These are phyloP conservation scores for Laburnicola sp. DNA, from an alignment of 2,329 filamentous ascomycete species.

Conservation along the genomic window DNA sequence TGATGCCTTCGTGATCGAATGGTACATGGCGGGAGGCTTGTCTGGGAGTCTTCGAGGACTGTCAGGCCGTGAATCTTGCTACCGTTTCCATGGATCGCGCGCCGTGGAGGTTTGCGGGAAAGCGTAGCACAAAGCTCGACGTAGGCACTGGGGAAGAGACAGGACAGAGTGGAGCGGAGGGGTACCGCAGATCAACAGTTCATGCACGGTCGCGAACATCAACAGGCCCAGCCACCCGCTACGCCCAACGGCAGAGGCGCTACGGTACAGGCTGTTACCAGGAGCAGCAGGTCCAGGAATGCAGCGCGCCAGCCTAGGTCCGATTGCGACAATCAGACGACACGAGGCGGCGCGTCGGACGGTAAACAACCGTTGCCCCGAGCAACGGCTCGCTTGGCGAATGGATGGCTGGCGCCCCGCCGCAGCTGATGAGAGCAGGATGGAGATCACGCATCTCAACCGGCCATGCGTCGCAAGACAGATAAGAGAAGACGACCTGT, in stretches of 20 bases:
- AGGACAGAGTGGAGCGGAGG: slow-evolving; percentile 10
- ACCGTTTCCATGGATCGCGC: slow-evolving; percentile 22
- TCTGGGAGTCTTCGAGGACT: slow-evolving; percentile 10
- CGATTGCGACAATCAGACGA: too few species aligned
- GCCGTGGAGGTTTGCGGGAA: slow-evolving; percentile 11
- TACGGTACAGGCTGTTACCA: slow-evolving; percentile 14
- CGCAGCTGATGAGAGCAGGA: not conserved
- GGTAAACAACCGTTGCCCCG: slow-evolving; percentile 19
- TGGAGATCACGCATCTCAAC: slow-evolving; percentile 1
- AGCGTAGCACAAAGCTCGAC: slow-evolving; percentile 13
- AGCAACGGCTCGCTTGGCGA: slow-evolving; percentile 15
- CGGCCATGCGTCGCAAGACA: slow-evolving; percentile 2
- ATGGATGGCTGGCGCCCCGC: slow-evolving; percentile 5
- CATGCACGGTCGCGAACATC: slow-evolving; percentile 37
- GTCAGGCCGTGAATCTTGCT: slow-evolving; percentile 14
- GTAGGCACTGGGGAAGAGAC: slow-evolving; percentile 5
- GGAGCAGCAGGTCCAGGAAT: slow-evolving; percentile 17
- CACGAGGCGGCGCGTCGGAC: too few species aligned
- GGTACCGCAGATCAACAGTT: slow-evolving; percentile 37
- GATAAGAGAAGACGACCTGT: not conserved
- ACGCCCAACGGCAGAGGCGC: slow-evolving; percentile 24
- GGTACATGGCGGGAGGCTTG: slow-evolving; percentile 13
- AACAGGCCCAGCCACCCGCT: slow-evolving; percentile 38
- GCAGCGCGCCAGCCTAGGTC: too few species aligned
- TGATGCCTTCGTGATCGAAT: slow-evolving; percentile 2